Evolutionary conservation across 2,329 filamentous ascomycete species (phyloP).

Genomic region (Ophiostoma australiae): DNA sequence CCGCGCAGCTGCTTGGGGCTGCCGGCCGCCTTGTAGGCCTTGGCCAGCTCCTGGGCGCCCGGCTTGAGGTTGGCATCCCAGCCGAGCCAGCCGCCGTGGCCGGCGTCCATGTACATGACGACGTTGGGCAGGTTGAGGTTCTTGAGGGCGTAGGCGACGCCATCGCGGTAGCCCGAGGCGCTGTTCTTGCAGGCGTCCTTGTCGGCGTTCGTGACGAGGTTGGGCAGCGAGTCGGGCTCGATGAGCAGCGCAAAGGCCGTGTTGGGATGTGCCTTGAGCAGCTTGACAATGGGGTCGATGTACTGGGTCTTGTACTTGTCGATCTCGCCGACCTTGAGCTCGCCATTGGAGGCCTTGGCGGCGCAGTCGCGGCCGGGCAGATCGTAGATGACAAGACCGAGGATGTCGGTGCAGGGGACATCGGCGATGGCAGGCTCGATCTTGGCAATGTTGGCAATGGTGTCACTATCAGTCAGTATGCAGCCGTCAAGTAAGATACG

Average conservation of each 20-base stretch:
- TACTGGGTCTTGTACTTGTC: constrained; percentile 41
- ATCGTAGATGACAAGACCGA: constrained; percentile 56
- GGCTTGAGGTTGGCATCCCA: constrained; percentile 53
- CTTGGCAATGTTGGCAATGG: constrained; percentile 38
- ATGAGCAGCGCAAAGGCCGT: constrained; percentile 42
- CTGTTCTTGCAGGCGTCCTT: constrained; percentile 52
- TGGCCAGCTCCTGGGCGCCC: constrained; percentile 39
- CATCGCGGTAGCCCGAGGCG: constrained; percentile 50
- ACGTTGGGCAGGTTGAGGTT: constrained; percentile 57
- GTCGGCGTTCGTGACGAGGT: constrained; percentile 56
- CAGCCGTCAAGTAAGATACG: not conserved
- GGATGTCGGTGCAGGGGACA: constrained; percentile 38
- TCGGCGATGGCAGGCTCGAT: constrained; percentile 37
- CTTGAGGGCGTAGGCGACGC: constrained; percentile 52
- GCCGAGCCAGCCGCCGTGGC: constrained; percentile 60
- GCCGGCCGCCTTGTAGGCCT: constrained; percentile 38
- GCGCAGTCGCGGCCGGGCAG: constrained; percentile 60
- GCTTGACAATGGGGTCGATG: constrained; percentile 45
- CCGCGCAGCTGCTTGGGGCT: constrained; percentile 39
- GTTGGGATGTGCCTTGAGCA: constrained; percentile 51
- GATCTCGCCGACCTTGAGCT: constrained; percentile 52
- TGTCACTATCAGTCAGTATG: constrained; percentile 29
- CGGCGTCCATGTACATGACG: constrained; percentile 59
- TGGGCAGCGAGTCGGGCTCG: constrained; percentile 59
- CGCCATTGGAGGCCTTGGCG: constrained; percentile 59